Percentiles rank a stretch among this genome's conserved stretches.
Evolutionary conservation across 31 red algal species (phyloP).

Genomic region (Porphyra umbilicalis): DNA sequence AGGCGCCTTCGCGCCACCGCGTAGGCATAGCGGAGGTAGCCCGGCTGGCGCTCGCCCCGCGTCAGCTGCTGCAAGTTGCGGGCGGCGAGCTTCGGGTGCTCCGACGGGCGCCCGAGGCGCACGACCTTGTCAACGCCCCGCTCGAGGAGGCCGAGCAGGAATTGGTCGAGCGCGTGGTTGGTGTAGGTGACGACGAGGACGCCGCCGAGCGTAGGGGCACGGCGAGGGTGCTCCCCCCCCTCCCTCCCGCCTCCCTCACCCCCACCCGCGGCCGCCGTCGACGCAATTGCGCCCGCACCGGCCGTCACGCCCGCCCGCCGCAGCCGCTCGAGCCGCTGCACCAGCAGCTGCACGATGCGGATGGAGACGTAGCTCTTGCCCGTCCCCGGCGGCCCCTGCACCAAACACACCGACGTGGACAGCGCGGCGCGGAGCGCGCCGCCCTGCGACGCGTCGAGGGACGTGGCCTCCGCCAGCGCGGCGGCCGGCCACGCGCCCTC

Average conservation of each 20-base stretch:
- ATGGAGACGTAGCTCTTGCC: constrained; percentile 51
- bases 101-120: not conserved
- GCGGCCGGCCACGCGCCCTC: not conserved
- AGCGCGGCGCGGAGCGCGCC: constrained; percentile 12
- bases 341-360: constrained; percentile 4
- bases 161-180: constrained; percentile 50
- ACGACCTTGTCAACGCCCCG: not conserved
- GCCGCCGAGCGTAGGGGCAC: constrained; percentile 10
- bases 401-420: constrained; percentile 14
- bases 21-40: not conserved
- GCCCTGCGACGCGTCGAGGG: constrained; percentile 21
- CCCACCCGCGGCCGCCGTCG: too few species aligned
- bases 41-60: not conserved
- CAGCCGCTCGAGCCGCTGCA: not conserved
- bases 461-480: constrained; percentile 3
- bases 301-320: not conserved
- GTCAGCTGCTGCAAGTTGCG: not conserved
- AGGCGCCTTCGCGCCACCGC: not conserved
- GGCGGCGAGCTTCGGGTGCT: not conserved
- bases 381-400: constrained; percentile 63
- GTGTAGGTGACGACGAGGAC: constrained; percentile 49
- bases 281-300: too few species aligned
- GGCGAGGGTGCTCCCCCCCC: too few species aligned
- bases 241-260: too few species aligned
- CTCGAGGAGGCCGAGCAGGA: constrained; percentile 30